Evolutionary conservation across 768 basidiomycete species (phyloP).

Genomic region (Tylopilus rubrobrunneus): DNA sequence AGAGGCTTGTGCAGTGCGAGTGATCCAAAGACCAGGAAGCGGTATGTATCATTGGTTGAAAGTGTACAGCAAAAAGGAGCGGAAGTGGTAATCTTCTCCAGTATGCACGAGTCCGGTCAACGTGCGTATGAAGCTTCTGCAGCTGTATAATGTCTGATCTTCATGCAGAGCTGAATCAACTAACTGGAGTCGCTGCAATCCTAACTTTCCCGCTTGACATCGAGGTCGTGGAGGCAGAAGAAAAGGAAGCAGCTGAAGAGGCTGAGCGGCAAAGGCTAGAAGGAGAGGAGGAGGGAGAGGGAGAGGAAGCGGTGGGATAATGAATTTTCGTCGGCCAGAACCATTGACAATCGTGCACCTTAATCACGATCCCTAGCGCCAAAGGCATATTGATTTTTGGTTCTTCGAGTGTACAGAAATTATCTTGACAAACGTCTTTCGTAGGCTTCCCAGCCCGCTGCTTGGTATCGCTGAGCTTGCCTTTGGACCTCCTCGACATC

Average conservation of each 20-base stretch:
- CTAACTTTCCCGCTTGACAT: conserved; percentile 94
- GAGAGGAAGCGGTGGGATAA: conserved; percentile 6
- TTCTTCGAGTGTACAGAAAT: background rate
- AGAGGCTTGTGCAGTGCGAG: conserved; percentile 53
- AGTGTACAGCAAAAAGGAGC: conserved; percentile 83
- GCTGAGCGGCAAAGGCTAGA: conserved; percentile 22
- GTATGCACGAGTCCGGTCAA: conserved; percentile 99
- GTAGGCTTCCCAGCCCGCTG: conserved; percentile 92
- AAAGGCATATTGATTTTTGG: background rate
- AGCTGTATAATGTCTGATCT: background rate
- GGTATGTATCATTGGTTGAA: conserved; percentile 86
- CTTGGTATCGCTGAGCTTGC: conserved; percentile 81
- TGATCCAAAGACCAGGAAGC: conserved; percentile 72
- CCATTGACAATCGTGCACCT: background rate
- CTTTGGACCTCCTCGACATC: conserved; percentile 38
- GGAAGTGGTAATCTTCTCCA: conserved; percentile 95
- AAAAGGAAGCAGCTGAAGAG: conserved; percentile 63
- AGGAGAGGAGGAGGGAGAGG: conserved; percentile 1
- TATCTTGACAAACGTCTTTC: conserved; percentile 42
- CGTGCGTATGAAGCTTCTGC: conserved; percentile 49
- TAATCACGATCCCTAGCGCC: background rate
- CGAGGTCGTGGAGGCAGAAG: conserved; percentile 93
- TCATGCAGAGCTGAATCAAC: conserved; percentile 81
- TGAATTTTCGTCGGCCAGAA: background rate
- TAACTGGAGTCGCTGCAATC: conserved; percentile 94